Conservation (phyloP, 2,329 filamentous ascomycete genomes). For the Stagonosporopsis vannaccii region DNA sequence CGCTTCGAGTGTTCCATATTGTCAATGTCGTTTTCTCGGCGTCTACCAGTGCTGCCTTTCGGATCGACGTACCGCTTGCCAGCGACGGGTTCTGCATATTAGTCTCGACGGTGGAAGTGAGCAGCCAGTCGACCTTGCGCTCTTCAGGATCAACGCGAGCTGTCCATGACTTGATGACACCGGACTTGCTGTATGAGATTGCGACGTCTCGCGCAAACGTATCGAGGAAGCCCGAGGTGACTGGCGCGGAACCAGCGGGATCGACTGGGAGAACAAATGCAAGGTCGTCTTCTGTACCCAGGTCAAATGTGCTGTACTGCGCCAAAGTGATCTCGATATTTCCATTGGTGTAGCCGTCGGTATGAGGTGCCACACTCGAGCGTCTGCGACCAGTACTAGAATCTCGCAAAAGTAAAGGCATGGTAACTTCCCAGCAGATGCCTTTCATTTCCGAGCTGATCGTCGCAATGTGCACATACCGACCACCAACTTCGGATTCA, state of each 20-base stretch:
- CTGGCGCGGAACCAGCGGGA: slow-evolving; percentile 76
- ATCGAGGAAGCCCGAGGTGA: slow-evolving; percentile 80
- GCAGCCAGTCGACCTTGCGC: slow-evolving; percentile 77
- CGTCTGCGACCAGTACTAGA: slow-evolving; percentile 37
- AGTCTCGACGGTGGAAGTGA: slow-evolving; percentile 82
- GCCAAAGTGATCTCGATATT: slow-evolving; percentile 56
- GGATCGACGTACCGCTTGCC: slow-evolving; percentile 83
- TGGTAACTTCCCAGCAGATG: slow-evolving; percentile 78
- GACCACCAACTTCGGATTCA: slow-evolving; percentile 63
- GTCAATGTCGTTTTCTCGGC: slow-evolving; percentile 75
- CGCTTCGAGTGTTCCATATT: slow-evolving; percentile 88
- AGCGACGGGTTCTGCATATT: slow-evolving; percentile 75
- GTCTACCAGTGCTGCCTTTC: slow-evolving; percentile 86
- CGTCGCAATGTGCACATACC: slow-evolving; percentile 73
- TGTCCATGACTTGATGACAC: slow-evolving; percentile 84
- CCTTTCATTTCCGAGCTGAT: slow-evolving; percentile 80
- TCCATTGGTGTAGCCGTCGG: slow-evolving; percentile 42
- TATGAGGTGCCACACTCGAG: slow-evolving; percentile 28
- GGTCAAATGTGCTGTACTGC: slow-evolving; percentile 75
- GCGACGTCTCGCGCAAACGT: slow-evolving; percentile 86
- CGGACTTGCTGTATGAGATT: slow-evolving; percentile 80
- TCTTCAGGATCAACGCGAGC: slow-evolving; percentile 71
- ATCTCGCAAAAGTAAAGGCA: slow-evolving; percentile 58
- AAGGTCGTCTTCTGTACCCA: slow-evolving; percentile 63
- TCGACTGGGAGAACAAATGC: slow-evolving; percentile 79